Evolutionary conservation across 2,329 filamentous ascomycete genomes (phyloP).

Genomic region (Calonectria honghensis): DNA sequence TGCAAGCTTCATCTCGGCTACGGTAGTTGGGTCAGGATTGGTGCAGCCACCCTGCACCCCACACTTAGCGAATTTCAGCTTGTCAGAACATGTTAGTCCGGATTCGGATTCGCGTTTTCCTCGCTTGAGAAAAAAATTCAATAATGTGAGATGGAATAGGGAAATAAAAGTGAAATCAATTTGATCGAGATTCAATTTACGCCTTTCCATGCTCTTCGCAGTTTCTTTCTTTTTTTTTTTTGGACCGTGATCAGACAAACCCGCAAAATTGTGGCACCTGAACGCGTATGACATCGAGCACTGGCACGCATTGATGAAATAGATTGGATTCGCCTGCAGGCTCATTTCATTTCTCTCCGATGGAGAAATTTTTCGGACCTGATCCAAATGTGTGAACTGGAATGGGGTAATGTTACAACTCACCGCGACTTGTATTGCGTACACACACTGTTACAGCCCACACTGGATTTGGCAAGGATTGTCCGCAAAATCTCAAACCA

Average conservation of each 20-base stretch:
- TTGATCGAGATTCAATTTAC: background rate
- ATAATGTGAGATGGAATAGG: too few species aligned
- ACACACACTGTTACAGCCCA: background rate
- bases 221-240: background rate
- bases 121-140: too few species aligned
- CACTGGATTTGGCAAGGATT: background rate
- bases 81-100: background rate
- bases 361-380: background rate
- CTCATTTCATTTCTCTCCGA: background rate
- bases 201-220: background rate
- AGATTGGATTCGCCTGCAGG: background rate
- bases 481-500: background rate
- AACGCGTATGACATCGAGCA: background rate
- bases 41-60: conserved; percentile 9
- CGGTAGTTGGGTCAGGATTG: background rate
- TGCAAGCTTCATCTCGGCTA: conserved; percentile 22
- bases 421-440: background rate
- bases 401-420: background rate
- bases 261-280: background rate
- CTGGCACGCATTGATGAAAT: background rate
- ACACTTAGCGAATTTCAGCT: background rate
- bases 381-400: background rate
- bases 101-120: background rate
- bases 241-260: background rate
- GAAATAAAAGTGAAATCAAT: background rate